Percentiles rank a stretch among this genome's conserved stretches.
These are phyloP conservation scores for Lichtheimia ornata DNA, from an alignment of 371 early-diverging fungal species.

Conservation along the genomic window DNA sequence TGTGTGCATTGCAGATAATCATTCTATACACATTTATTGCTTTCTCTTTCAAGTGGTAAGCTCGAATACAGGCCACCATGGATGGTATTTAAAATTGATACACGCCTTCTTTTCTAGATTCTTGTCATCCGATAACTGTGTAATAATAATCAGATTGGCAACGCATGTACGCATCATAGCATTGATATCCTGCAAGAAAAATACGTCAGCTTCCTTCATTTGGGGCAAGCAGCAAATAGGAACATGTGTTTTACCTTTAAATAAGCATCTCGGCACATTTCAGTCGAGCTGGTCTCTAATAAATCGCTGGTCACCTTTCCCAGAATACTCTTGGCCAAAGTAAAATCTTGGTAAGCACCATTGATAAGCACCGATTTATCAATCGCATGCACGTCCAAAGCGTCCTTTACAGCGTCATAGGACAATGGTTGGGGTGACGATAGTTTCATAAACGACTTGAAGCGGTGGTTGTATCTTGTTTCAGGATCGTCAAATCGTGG, in stretches of 20 bases:
- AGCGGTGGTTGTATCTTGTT: conserved; percentile 61
- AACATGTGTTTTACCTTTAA: conserved; percentile 31
- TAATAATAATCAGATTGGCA: conserved; percentile 34
- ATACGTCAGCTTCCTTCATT: neutral
- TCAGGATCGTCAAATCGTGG: conserved; percentile 56
- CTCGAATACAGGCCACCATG: conserved; percentile 52
- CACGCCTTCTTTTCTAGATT: conserved; percentile 10
- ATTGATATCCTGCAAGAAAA: conserved; percentile 35
- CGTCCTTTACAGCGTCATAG: conserved; percentile 34
- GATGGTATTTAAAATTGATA: conserved; percentile 51
- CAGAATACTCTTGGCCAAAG: conserved; percentile 31
- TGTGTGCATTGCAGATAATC: neutral
- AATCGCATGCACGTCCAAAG: conserved; percentile 26
- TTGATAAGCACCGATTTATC: conserved; percentile 26
- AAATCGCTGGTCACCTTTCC: conserved; percentile 25
- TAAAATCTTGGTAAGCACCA: conserved; percentile 25
- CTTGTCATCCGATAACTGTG: conserved; percentile 18
- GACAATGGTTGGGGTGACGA: conserved; percentile 49
- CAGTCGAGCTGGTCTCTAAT: conserved; percentile 31
- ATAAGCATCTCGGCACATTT: conserved; percentile 46
- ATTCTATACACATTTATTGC: neutral
- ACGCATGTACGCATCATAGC: conserved; percentile 43
- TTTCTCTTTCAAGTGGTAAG: conserved; percentile 18
- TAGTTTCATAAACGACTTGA: conserved; percentile 55
- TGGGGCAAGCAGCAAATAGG: neutral